A percentile compares a stretch with the other conserved stretches of the same genome.
phyloP scores from a whole-genome alignment of 257 asterid species.

The Ajuga chamaepitys region DNA sequence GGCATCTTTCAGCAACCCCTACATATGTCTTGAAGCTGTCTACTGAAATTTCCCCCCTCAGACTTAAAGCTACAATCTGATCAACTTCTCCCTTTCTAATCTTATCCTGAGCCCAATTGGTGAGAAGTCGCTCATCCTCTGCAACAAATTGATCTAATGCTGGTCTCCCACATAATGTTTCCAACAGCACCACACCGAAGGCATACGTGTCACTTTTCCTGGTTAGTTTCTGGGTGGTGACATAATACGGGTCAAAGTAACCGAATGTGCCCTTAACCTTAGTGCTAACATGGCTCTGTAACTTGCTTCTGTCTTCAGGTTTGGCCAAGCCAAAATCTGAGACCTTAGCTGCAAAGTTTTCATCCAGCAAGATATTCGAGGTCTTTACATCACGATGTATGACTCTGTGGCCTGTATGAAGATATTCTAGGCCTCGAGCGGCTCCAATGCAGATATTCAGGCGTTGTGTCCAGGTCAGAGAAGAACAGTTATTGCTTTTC shows the following conservation, averaged over 20 bases:
- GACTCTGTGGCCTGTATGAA: slow-evolving; percentile 36
- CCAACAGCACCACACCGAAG: slow-evolving; percentile 30
- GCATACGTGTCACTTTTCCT: no score
- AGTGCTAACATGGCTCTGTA: no score
- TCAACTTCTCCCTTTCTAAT: slow-evolving; percentile 32
- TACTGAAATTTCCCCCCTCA: no score
- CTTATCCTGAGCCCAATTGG: slow-evolving; percentile 33
- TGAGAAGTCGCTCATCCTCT: slow-evolving; percentile 27
- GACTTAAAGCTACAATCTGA: slow-evolving; percentile 25
- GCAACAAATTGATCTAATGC: slow-evolving; percentile 28
- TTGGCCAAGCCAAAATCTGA: no score
- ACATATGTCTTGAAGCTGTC: no score
- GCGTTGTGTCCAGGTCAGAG: slow-evolving; percentile 36
- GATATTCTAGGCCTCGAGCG: slow-evolving; percentile 45
- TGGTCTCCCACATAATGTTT: slow-evolving; percentile 1
- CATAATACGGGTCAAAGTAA: no score
- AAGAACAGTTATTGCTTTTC: neutral
- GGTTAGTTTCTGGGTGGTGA: no score
- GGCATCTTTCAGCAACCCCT: slow-evolving; percentile 31
- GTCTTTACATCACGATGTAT: slow-evolving; percentile 59
- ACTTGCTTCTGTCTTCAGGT: no score
- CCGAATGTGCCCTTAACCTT: no score
- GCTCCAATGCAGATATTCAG: slow-evolving; percentile 44
- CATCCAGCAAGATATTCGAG: no score
- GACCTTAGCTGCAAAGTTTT: no score